phyloP scores from a whole-genome alignment of 1,284 basidiomycete species.

The Laetiporus sulphureus region DNA sequence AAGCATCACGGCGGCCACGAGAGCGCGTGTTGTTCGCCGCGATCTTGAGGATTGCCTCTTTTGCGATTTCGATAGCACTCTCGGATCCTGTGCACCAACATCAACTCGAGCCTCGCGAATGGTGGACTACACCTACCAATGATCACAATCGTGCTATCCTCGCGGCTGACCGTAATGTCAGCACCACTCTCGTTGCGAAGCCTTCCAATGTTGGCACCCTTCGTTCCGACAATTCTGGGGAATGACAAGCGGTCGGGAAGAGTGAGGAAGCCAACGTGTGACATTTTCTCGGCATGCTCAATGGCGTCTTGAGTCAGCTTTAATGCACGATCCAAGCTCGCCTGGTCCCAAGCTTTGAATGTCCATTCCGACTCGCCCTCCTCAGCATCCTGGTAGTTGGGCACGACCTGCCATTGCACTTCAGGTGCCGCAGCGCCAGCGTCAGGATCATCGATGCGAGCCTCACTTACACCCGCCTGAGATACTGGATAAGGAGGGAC shows the following conservation, averaged over 20 bases:
- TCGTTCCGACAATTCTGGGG: conserved; percentile 84
- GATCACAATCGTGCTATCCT: conserved; percentile 80
- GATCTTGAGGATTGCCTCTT: conserved; percentile 75
- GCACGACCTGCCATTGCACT: conserved; percentile 67
- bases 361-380: conserved; percentile 83
- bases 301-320: conserved; percentile 64
- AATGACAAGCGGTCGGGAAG: conserved; percentile 69
- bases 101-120: neutral
- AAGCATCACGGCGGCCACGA: conserved; percentile 38
- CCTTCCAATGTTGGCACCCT: conserved; percentile 81
- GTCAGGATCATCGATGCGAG: conserved; percentile 78
- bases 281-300: conserved; percentile 67
- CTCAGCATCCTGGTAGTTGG: conserved; percentile 73
- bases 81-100: conserved; percentile 48
- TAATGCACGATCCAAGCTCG: conserved; percentile 68
- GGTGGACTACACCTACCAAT: conserved; percentile 50
- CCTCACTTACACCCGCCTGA: conserved; percentile 35
- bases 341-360: conserved; percentile 73
- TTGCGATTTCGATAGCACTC: conserved; percentile 66
- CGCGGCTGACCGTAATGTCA: conserved; percentile 83
- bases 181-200: conserved; percentile 83
- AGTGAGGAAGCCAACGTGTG: conserved; percentile 73
- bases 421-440: conserved; percentile 35
- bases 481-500: conserved; percentile 53
- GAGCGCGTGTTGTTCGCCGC: conserved; percentile 33